Conservation (phyloP, 2,329 filamentous ascomycete species). For the Fusarium musae region DNA sequence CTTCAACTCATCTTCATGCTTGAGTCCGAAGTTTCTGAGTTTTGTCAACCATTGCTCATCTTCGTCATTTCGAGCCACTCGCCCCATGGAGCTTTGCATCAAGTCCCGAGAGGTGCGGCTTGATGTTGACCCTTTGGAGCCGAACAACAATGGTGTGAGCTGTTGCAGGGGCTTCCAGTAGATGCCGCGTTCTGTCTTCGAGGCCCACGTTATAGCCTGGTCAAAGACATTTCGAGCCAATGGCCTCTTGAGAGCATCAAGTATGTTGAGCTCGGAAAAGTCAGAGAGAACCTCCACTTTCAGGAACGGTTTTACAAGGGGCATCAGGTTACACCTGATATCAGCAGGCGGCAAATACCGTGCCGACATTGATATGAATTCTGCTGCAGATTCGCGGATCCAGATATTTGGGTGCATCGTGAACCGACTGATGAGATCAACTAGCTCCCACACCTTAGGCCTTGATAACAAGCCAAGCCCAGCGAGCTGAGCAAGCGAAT, state of each 20-base stretch:
- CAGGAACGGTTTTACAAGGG: conserved; percentile 83
- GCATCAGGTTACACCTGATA: conserved; percentile 82
- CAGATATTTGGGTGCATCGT: conserved; percentile 94
- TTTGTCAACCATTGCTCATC: conserved; percentile 94
- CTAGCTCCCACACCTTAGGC: conserved; percentile 85
- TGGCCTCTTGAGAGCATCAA: conserved; percentile 86
- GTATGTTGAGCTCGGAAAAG: conserved; percentile 77
- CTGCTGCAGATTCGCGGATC: conserved; percentile 89
- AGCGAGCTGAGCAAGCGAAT: conserved; percentile 89
- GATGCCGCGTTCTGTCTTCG: conserved; percentile 79
- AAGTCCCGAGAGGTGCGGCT: conserved; percentile 66
- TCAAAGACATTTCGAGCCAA: conserved; percentile 84
- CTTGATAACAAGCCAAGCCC: conserved; percentile 88
- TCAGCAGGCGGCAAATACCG: conserved; percentile 83
- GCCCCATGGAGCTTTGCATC: conserved; percentile 68
- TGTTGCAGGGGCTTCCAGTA: conserved; percentile 88
- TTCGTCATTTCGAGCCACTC: conserved; percentile 82
- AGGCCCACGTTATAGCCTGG: conserved; percentile 85
- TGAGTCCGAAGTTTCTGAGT: conserved; percentile 84
- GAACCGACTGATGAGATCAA: conserved; percentile 85
- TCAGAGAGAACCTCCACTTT: conserved; percentile 74
- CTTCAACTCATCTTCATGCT: conserved; percentile 87
- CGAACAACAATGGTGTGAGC: conserved; percentile 72
- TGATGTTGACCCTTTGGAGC: conserved; percentile 64
- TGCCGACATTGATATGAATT: conserved; percentile 83